Base-by-base conservation (phyloP, 345 rosid species). In the Geranium brycei region DNA sequence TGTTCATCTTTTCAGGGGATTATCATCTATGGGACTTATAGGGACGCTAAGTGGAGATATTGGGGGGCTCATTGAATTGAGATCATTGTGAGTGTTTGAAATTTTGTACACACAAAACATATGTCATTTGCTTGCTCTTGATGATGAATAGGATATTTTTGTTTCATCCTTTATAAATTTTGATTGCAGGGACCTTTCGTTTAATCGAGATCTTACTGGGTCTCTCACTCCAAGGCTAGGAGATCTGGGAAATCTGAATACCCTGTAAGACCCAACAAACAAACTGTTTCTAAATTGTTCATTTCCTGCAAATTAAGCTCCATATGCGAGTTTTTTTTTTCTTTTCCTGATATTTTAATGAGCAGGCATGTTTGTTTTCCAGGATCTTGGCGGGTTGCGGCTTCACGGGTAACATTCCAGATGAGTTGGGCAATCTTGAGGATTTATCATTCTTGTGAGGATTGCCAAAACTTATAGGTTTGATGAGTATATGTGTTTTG, bases 21-120 rank as follows among this genome's bases (percentile, higher is more conserved):
- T 93, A 57, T 93, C 95, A 62, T 83, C 96, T 58, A 81, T 90
- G 91, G 83, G 86, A 61, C 84, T 93, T 31, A 73, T 73, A 67
- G 99, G 99, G 71, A 77, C 81, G 74, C 82, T 93, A 64, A 83
- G 81, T 69, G 97, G 97, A 19, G 99, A 93, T 78, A 87, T 93
- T 69, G 99, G 99, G 51, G 95, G 79, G 57, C 79, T 93, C 31
- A 65, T 83, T n/a, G 95, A 82, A 72, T 78, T 93, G 76, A 82
- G 80, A 86, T 83, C 91, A 66, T 72, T 93, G 99, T 93, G 65
- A 83, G 99, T 78, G 0, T 31, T 31, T 51, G 0, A 35, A n/a
- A 19, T 23, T 23, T 23, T 23, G 28, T 23, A 23, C 28, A 23
- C 28, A 23, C 28, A 23, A 23, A 23, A 23, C 28, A 23, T 23